phyloP scores from a whole-genome alignment of 768 basidiomycete species.

The Tylopilus plumbeoviolaceoides region DNA sequence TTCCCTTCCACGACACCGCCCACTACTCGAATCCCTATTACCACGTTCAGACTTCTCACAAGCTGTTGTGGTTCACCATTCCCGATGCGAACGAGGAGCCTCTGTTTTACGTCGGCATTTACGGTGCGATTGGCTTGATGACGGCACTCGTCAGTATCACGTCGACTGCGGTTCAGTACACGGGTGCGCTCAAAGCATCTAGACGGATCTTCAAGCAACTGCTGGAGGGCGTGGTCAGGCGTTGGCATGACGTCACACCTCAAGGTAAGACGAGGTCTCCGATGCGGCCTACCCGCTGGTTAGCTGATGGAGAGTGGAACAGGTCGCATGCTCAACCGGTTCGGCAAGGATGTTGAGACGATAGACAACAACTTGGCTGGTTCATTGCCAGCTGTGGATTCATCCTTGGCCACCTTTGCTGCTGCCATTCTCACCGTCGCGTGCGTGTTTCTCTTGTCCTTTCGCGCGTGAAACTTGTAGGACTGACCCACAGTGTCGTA shows the following conservation, averaged over 20 bases:
- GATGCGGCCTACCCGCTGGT: background rate
- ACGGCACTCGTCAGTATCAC: slow-evolving; percentile 45
- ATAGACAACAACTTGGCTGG: slow-evolving; percentile 73
- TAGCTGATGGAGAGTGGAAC: background rate
- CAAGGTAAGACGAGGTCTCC: slow-evolving; percentile 42
- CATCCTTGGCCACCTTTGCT: slow-evolving; percentile 71
- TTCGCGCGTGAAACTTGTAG: slow-evolving; percentile 8
- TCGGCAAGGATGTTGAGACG: slow-evolving; percentile 84
- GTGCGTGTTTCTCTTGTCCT: slow-evolving; percentile 36
- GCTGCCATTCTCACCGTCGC: slow-evolving; percentile 70
- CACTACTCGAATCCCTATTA: too few species aligned
- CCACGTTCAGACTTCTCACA: too few species aligned
- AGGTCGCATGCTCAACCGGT: slow-evolving; percentile 85
- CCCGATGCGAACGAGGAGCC: too few species aligned
- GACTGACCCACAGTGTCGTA: slow-evolving; percentile 42
- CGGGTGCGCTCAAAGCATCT: slow-evolving; percentile 42
- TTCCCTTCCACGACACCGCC: too few species aligned
- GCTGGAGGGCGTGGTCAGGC: slow-evolving; percentile 65
- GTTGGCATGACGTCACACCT: slow-evolving; percentile 82
- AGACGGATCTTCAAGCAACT: slow-evolving; percentile 44
- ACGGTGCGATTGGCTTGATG: too few species aligned
- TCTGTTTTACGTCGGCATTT: too few species aligned
- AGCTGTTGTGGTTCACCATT: too few species aligned
- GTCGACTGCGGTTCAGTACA: slow-evolving; percentile 52
- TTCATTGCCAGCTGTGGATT: slow-evolving; percentile 72